A percentile compares a stretch with the other conserved stretches of the same genome.
phyloP scores from a whole-genome alignment of 2,329 filamentous ascomycete genomes.

The Sarocladium kiliense region DNA sequence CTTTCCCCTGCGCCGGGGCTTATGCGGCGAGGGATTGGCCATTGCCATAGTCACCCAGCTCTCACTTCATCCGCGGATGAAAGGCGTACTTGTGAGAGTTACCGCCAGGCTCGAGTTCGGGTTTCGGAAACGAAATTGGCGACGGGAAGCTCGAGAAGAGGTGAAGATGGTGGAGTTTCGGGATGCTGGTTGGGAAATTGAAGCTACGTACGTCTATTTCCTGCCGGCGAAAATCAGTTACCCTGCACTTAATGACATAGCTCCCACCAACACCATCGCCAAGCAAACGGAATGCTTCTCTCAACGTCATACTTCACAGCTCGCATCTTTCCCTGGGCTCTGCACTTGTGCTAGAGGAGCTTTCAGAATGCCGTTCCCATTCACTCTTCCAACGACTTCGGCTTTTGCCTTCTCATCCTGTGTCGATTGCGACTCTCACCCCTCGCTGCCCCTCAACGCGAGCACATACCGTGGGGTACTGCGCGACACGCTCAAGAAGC shows the following conservation, averaged over 20 bases:
- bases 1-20: conserved; percentile 53
- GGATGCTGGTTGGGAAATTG: not conserved
- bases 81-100: not conserved
- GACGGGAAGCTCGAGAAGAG: not conserved
- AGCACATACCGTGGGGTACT: conserved; percentile 81
- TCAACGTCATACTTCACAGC: not conserved
- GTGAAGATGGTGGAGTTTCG: not conserved
- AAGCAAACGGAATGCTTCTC: not conserved
- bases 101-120: not conserved
- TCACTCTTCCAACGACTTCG: conserved; percentile 83
- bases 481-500: conserved; percentile 76
- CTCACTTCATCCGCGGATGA: conserved; percentile 3
- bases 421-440: conserved; percentile 77
- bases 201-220: not conserved
- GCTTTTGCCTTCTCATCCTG: conserved; percentile 74
- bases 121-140: not conserved
- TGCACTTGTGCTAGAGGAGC: not conserved
- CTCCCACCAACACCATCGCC: not conserved
- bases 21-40: conserved; percentile 51
- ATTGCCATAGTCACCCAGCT: conserved; percentile 32
- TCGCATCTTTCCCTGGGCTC: not conserved
- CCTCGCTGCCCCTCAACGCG: conserved; percentile 76
- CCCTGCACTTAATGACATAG: not conserved
- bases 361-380: conserved; percentile 77
- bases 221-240: not conserved